phyloP scores from a whole-genome alignment of 352 stramenopile species.

The Pythium rishiriense region DNA sequence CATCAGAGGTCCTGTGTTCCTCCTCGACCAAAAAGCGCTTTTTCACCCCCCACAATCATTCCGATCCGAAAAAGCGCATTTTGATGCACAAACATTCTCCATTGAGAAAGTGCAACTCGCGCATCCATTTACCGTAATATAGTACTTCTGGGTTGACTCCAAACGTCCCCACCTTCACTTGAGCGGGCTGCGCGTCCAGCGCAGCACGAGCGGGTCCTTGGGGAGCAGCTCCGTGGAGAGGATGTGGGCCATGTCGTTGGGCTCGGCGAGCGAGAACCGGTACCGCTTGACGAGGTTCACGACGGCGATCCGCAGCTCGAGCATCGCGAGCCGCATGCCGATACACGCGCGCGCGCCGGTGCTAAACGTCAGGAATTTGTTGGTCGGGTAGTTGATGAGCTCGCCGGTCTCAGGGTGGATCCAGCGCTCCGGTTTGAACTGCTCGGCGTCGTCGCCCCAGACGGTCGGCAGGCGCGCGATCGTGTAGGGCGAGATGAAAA shows the following conservation, averaged over 20 bases:
- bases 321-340: constrained; percentile 41
- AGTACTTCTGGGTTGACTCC: not conserved
- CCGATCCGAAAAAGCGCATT: not conserved
- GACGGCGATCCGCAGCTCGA: constrained; percentile 31
- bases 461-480: constrained; percentile 29
- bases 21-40: not conserved
- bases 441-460: constrained; percentile 48
- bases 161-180: too few relatives aligned
- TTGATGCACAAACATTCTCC: not conserved
- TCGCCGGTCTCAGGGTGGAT: constrained; percentile 24
- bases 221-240: not conserved
- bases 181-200: not conserved
- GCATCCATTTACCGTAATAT: too few relatives aligned
- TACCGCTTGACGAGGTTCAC: constrained; percentile 14
- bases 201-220: constrained; percentile 7
- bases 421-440: constrained; percentile 62
- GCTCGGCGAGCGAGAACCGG: constrained; percentile 2
- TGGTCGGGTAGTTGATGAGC: not conserved
- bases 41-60: not conserved
- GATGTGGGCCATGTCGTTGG: constrained; percentile 5
- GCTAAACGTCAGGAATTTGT: constrained; percentile 38
- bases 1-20: not conserved
- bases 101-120: too few relatives aligned
- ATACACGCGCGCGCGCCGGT: constrained; percentile 42
- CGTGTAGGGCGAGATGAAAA: constrained; percentile 32